Evolutionary conservation across 192 early-diverging fungal species (phyloP).

Genomic region (Mortierella claussenii): DNA sequence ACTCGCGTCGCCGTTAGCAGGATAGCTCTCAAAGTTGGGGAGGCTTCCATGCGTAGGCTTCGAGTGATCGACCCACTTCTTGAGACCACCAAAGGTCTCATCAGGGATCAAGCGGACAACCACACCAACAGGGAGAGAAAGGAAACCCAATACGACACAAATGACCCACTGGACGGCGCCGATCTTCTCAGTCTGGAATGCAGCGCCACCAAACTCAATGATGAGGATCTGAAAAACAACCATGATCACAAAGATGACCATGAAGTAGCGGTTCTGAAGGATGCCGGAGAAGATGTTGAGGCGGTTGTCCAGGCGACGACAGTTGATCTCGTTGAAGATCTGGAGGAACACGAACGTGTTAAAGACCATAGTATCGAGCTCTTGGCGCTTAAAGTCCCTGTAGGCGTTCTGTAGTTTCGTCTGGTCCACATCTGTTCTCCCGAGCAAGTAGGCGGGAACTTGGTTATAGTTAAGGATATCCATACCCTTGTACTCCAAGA

Average conservation of each 20-base stretch:
- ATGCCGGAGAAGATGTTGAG: slow-evolving; percentile 90
- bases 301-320: slow-evolving; percentile 74
- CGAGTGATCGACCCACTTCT: slow-evolving; percentile 28
- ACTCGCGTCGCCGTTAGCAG: slow-evolving; percentile 9
- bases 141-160: slow-evolving; percentile 77
- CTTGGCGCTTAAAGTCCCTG: slow-evolving; percentile 47
- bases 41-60: slow-evolving; percentile 4
- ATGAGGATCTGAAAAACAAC: slow-evolving; percentile 86
- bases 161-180: slow-evolving; percentile 82
- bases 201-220: slow-evolving; percentile 85
- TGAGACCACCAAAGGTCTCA: slow-evolving; percentile 49
- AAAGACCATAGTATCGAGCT: slow-evolving; percentile 83
- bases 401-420: slow-evolving; percentile 2
- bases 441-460: slow-evolving; percentile 23
- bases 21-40: slow-evolving; percentile 46
- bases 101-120: slow-evolving; percentile 88
- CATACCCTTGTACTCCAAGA: slow-evolving; percentile 71
- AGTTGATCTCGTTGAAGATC: slow-evolving; percentile 92
- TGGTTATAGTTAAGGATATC: slow-evolving; percentile 63
- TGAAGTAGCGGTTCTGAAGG: slow-evolving; percentile 81
- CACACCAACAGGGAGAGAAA: slow-evolving; percentile 85
- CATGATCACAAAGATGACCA: slow-evolving; percentile 79
- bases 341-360: slow-evolving; percentile 93
- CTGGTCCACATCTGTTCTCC: background rate
- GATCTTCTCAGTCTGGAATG: slow-evolving; percentile 81